These are phyloP conservation scores for Pelargonium myrrhifolium DNA, from an alignment of 441 rosid genomes.

Conservation along the genomic window DNA sequence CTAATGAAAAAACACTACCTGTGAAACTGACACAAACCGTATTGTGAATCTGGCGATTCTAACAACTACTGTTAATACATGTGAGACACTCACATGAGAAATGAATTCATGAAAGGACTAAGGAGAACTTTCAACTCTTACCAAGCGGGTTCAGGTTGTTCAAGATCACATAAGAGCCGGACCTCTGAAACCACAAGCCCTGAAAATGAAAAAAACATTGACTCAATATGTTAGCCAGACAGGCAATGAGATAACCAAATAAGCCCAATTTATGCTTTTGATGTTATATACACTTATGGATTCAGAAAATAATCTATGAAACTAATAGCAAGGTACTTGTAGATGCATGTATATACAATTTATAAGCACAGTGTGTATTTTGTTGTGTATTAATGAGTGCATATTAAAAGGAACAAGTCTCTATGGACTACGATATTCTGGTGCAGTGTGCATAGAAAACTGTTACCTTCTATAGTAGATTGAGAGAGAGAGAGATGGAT, in stretches of 20 bases:
- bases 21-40: neutral
- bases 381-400: neutral
- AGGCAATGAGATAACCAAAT: neutral
- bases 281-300: neutral
- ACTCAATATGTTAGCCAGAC: slow-evolving; percentile 10
- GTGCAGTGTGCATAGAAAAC: neutral
- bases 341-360: neutral
- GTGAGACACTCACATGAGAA: neutral
- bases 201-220: slow-evolving; percentile 22
- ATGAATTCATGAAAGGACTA: neutral
- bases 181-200: slow-evolving; percentile 73
- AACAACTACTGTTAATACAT: neutral
- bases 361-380: neutral
- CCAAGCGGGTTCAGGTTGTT: slow-evolving; percentile 82
- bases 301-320: neutral
- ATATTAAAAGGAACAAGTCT: neutral
- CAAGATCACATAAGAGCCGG: slow-evolving; percentile 84
- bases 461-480: neutral
- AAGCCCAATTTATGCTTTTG: neutral
- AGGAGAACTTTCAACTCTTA: slow-evolving; percentile 23
- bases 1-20: no score
- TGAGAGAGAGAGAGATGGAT: neutral
- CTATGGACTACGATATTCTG: neutral
- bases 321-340: neutral
- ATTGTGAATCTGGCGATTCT: neutral